A percentile compares a stretch with the other conserved stretches of the same genome.
Conservation (phyloP, 768 basidiomycete genomes). For the Terana coerulea region DNA sequence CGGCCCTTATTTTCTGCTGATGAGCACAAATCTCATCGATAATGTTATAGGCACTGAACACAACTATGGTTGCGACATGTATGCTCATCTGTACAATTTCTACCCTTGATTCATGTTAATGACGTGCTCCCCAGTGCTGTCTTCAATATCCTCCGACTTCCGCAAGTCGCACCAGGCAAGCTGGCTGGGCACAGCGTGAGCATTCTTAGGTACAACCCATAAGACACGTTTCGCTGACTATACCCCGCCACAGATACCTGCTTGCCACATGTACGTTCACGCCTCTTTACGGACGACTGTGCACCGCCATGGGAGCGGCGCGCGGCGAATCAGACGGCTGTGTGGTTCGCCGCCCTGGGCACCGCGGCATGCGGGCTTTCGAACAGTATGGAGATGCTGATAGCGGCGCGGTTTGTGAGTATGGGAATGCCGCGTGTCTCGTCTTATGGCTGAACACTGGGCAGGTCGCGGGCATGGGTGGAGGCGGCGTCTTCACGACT, state of each 20-base stretch:
- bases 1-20: background rate
- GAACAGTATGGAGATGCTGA: conserved; percentile 64
- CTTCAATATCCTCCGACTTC: conserved; percentile 79
- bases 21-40: background rate
- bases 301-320: conserved; percentile 68
- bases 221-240: too few species aligned
- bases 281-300: conserved; percentile 76
- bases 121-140: conserved; percentile 48
- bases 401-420: conserved; percentile 70
- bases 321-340: conserved; percentile 63
- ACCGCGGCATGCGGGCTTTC: conserved; percentile 68
- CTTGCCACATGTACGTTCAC: conserved; percentile 82
- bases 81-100: conserved; percentile 1
- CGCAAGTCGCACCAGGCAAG: conserved; percentile 73
- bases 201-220: conserved; percentile 1
- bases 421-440: conserved; percentile 50
- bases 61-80: conserved; percentile 8
- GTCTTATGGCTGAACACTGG: background rate
- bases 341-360: conserved; percentile 58
- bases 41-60: conserved; percentile 2
- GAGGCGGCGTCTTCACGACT: conserved; percentile 72
- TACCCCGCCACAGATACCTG: conserved; percentile 48
- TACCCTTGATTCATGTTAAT: background rate
- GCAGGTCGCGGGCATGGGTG: conserved; percentile 72
- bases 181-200: conserved; percentile 79